A percentile compares a stretch with the other conserved stretches of the same genome.
These are phyloP conservation scores for Byssochlamys sp. DNA, from an alignment of 2,329 filamentous ascomycete species.

Conservation along the genomic window DNA sequence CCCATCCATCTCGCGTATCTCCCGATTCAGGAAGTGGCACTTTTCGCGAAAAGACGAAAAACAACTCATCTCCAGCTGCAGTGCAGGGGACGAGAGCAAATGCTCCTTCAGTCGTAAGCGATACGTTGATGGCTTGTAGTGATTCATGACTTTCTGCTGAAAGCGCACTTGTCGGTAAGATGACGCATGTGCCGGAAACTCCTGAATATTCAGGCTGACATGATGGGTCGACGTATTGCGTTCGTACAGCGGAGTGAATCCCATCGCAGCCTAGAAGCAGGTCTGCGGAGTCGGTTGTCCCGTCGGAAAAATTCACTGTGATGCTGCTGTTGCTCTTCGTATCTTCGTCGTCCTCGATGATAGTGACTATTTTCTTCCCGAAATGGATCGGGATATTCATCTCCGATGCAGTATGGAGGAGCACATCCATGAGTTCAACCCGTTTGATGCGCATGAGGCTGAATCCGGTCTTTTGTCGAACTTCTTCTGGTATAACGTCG, in stretches of 20 bases:
- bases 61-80: conserved; percentile 11
- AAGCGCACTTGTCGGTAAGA: conserved; percentile 4
- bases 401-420: conserved; percentile 11
- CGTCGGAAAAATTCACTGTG: background rate
- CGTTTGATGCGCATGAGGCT: conserved; percentile 19
- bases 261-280: conserved; percentile 31
- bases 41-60: conserved; percentile 21
- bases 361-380: conserved; percentile 10
- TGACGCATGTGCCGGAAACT: conserved; percentile 12
- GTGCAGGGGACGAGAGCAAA: conserved; percentile 17
- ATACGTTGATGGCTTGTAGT: background rate
- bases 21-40: conserved; percentile 13
- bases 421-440: conserved; percentile 16
- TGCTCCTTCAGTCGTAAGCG: conserved; percentile 17
- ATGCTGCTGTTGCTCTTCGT: background rate
- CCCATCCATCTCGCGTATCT: conserved; percentile 20
- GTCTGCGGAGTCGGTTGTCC: background rate
- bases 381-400: conserved; percentile 15
- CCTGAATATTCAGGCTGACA: conserved; percentile 25
- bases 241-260: conserved; percentile 29
- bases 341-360: conserved; percentile 11
- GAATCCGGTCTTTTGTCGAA: conserved; percentile 12
- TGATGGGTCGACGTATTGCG: conserved; percentile 19
- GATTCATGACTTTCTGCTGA: conserved; percentile 2
- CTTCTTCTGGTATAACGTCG: background rate